These are phyloP conservation scores for Yarrowia galli DNA, from an alignment of 1,139 yeast genomes.

Conservation along the genomic window DNA sequence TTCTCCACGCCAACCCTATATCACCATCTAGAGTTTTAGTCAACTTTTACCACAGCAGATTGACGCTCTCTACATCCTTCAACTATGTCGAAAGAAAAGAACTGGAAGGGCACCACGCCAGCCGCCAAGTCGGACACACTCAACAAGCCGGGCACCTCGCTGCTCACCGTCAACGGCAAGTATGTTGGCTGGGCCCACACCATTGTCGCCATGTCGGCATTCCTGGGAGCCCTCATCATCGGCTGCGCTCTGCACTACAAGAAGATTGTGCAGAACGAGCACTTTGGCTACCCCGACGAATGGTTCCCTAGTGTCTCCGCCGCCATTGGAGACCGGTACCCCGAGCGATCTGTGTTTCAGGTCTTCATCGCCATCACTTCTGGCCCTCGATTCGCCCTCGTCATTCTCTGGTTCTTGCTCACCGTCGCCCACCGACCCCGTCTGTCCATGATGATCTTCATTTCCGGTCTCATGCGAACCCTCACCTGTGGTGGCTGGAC, in stretches of 20 bases:
- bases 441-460: slow-evolving; percentile 51
- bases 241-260: slow-evolving; percentile 80
- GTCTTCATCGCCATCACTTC: slow-evolving; percentile 62
- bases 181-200: slow-evolving; percentile 37
- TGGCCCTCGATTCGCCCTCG: slow-evolving; percentile 77
- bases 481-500: slow-evolving; percentile 99
- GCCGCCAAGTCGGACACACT: slow-evolving; percentile 14
- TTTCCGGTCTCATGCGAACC: slow-evolving; percentile 79
- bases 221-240: slow-evolving; percentile 71
- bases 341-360: slow-evolving; percentile 93
- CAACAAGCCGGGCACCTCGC: slow-evolving; percentile 37
- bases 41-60: neutral
- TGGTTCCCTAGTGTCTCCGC: slow-evolving; percentile 99
- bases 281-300: slow-evolving; percentile 92
- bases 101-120: slow-evolving; percentile 34
- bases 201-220: slow-evolving; percentile 57
- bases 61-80: slow-evolving; percentile 4
- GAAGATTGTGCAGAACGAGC: slow-evolving; percentile 86
- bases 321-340: slow-evolving; percentile 94
- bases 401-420: slow-evolving; percentile 64
- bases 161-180: slow-evolving; percentile 27
- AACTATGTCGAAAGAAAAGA: slow-evolving; percentile 35
- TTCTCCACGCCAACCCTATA: slow-evolving; percentile 27
- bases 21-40: slow-evolving; percentile 20
- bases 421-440: slow-evolving; percentile 52